Evolutionary conservation across 1,284 basidiomycete species (phyloP).

Genomic region (Omphalotus olearius): DNA sequence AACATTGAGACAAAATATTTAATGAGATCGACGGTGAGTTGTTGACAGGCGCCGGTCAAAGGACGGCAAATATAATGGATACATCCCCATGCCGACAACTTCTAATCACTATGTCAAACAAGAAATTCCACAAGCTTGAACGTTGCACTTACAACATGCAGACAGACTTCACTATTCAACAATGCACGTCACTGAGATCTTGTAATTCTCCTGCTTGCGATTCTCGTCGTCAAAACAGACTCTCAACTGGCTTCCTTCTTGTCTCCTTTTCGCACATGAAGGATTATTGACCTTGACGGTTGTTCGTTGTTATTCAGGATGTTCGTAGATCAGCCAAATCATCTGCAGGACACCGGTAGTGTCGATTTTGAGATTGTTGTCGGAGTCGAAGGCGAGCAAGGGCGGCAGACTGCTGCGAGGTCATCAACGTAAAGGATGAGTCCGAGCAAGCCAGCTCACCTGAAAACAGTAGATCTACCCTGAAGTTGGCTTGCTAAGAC

Average conservation of each 20-base stretch:
- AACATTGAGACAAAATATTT: too few species aligned
- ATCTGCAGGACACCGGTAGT: constrained; percentile 10
- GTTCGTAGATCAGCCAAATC: constrained; percentile 6
- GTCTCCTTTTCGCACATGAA: neutral
- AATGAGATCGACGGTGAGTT: too few species aligned
- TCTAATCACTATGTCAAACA: too few species aligned
- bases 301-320: neutral
- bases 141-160: too few species aligned
- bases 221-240: too few species aligned
- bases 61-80: too few species aligned
- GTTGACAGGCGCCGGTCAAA: too few species aligned
- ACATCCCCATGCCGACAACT: too few species aligned
- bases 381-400: constrained; percentile 1
- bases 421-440: neutral
- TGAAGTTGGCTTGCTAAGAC: neutral
- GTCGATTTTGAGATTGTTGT: constrained; percentile 6
- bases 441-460: neutral
- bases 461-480: neutral
- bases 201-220: too few species aligned
- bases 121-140: too few species aligned
- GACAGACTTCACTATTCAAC: too few species aligned
- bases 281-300: neutral
- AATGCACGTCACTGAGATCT: too few species aligned
- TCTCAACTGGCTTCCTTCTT: neutral
- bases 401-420: neutral